phyloP scores from a whole-genome alignment of 441 rosid species.

The Populus hybrid region DNA sequence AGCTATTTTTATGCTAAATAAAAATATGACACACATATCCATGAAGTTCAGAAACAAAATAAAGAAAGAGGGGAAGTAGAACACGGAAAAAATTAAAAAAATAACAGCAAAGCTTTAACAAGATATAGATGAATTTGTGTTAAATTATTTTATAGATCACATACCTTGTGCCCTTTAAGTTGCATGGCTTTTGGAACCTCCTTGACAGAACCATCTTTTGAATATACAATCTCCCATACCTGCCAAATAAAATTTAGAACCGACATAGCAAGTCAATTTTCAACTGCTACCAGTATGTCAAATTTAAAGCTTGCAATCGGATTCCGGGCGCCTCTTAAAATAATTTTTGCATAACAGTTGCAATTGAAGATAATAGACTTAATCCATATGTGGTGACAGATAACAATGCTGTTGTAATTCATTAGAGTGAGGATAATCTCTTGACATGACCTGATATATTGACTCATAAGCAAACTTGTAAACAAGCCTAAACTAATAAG shows the following conservation, averaged over 20 bases:
- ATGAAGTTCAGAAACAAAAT: not conserved
- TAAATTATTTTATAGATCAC: not conserved
- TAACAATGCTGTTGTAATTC: not conserved
- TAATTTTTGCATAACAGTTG: too few relatives aligned
- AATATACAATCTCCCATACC: conserved; percentile 96
- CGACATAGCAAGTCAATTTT: not conserved
- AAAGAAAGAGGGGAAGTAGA: not conserved
- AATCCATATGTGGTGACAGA: not conserved
- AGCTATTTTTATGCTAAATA: not conserved
- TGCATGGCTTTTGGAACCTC: conserved; percentile 88
- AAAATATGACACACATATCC: not conserved
- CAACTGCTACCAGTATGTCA: not conserved
- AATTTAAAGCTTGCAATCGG: not conserved
- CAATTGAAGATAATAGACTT: not conserved
- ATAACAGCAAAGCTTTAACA: too few relatives aligned
- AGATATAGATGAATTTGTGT: not conserved
- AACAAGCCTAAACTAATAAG: not conserved
- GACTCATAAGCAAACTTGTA: not conserved
- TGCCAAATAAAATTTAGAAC: conserved; percentile 16
- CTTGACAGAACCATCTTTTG: conserved; percentile 93
- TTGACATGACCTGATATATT: not conserved
- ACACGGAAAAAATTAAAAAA: too few relatives aligned
- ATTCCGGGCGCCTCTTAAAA: not conserved
- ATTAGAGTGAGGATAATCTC: not conserved
- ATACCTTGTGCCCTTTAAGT: conserved; percentile 93